Evolutionary conservation across 768 basidiomycete genomes (phyloP).

Genomic region (Termitomyces eurrhizus): DNA sequence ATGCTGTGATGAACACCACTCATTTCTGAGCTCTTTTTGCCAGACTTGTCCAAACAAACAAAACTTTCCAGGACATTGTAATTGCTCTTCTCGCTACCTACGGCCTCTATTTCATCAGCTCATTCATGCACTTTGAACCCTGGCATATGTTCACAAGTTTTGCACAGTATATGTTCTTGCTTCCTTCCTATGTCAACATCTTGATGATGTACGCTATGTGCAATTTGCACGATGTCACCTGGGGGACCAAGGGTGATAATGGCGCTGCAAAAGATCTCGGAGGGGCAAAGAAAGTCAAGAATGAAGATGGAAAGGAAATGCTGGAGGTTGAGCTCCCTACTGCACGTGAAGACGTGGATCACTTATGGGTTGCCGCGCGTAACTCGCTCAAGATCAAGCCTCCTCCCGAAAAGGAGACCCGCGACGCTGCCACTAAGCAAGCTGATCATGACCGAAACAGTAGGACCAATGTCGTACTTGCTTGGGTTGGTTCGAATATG

Average conservation of each 20-base stretch:
- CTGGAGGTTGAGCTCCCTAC: conserved; percentile 86
- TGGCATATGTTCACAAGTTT: conserved; percentile 98
- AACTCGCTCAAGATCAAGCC: conserved; percentile 63
- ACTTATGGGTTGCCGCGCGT: conserved; percentile 77
- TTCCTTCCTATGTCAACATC: conserved; percentile 77
- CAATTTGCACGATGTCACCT: conserved; percentile 84
- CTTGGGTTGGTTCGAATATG: conserved; percentile 88
- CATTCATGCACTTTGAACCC: conserved; percentile 87
- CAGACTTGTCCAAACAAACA: conserved; percentile 60
- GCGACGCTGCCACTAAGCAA: conserved; percentile 86
- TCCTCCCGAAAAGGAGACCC: conserved; percentile 74
- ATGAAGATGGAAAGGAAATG: conserved; percentile 79
- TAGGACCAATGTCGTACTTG: conserved; percentile 79
- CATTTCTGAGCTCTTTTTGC: conserved; percentile 1
- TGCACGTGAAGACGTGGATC: conserved; percentile 82
- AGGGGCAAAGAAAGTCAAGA: conserved; percentile 85
- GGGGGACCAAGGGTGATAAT: conserved; percentile 94
- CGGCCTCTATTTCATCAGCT: conserved; percentile 81
- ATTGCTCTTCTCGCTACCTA: conserved; percentile 76
- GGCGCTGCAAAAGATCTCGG: conserved; percentile 85
- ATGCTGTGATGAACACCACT: not conserved
- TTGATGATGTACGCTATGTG: conserved; percentile 96
- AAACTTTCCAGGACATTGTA: conserved; percentile 79
- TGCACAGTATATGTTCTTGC: conserved; percentile 86
- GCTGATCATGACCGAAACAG: conserved; percentile 83